phyloP scores from a whole-genome alignment of 208 protist genomes.

The Crithidia fasciculata region DNA sequence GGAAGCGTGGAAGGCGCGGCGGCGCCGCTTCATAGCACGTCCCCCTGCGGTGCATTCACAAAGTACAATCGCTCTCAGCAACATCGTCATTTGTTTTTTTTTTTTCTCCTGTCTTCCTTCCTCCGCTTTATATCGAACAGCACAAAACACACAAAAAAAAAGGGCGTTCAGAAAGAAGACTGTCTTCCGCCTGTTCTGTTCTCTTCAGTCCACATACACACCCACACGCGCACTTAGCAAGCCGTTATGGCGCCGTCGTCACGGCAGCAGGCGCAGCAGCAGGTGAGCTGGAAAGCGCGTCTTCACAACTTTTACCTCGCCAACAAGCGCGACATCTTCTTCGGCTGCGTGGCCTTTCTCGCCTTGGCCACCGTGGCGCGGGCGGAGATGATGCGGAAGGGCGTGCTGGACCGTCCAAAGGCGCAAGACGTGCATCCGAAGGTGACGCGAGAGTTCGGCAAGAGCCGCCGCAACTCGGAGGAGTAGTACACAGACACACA shows the following conservation, averaged over 20 bases:
- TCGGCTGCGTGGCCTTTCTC: slow-evolving; percentile 57
- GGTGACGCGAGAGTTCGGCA: slow-evolving; percentile 56
- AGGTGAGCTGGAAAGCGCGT: slow-evolving; percentile 31
- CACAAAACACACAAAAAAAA: no score
- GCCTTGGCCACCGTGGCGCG: slow-evolving; percentile 51
- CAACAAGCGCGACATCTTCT: slow-evolving; percentile 68
- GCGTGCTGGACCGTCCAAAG: slow-evolving; percentile 41
- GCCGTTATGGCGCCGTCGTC: not conserved
- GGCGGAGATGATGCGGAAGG: slow-evolving; percentile 58
- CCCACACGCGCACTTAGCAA: not conserved
- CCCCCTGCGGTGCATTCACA: no score
- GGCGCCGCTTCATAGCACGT: no score
- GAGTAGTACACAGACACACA: slow-evolving; percentile 6
- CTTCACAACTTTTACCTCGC: slow-evolving; percentile 34
- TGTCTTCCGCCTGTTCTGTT: no score
- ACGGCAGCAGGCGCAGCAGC: slow-evolving; percentile 12
- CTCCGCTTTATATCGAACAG: no score
- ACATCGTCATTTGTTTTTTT: no score
- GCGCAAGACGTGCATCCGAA: slow-evolving; percentile 37
- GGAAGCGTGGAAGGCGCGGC: no score
- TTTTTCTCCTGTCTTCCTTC: no score
- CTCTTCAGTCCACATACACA: no score
- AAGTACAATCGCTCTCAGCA: no score
- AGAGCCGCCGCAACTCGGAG: slow-evolving; percentile 27
- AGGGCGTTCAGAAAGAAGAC: no score